Conservation (phyloP, 148 eudicot genomes). For the Vaccinium myrtillus region DNA sequence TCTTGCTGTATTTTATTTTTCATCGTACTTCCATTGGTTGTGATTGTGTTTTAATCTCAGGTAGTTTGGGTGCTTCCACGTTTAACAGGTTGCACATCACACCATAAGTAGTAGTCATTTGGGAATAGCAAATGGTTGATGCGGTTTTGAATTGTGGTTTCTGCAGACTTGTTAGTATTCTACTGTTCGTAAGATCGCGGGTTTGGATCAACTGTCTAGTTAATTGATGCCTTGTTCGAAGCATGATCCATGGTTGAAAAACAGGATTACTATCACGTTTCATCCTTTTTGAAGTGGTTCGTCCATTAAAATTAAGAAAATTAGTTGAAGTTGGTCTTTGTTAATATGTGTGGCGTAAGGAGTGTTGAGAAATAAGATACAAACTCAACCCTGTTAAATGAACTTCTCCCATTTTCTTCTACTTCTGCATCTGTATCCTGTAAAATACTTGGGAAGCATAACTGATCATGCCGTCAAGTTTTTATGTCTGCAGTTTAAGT, state of each 20-base stretch:
- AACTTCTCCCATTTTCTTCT: background rate
- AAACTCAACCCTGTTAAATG: background rate
- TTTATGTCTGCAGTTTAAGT: background rate
- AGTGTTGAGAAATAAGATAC: background rate
- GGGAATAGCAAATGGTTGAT: background rate
- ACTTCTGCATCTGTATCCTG: background rate
- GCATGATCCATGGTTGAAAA: background rate
- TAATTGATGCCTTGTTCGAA: background rate
- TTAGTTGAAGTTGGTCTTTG: background rate
- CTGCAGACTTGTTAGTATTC: background rate
- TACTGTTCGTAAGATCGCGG: background rate
- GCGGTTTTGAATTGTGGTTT: background rate
- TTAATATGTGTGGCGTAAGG: background rate
- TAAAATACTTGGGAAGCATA: background rate
- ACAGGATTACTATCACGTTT: background rate
- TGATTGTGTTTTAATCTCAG: no score
- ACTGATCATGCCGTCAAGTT: background rate
- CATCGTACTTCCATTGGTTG: no score
- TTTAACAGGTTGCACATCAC: background rate
- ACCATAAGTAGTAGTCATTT: background rate
- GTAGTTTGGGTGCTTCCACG: no score
- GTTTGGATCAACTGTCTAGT: background rate
- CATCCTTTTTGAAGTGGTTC: no score
- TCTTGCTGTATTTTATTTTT: no score
- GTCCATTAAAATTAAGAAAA: background rate